Percentiles rank a stretch among this genome's conserved stretches.
These are phyloP conservation scores for Dalbergia oliveri DNA, from an alignment of 306 rosid species.

Conservation along the genomic window DNA sequence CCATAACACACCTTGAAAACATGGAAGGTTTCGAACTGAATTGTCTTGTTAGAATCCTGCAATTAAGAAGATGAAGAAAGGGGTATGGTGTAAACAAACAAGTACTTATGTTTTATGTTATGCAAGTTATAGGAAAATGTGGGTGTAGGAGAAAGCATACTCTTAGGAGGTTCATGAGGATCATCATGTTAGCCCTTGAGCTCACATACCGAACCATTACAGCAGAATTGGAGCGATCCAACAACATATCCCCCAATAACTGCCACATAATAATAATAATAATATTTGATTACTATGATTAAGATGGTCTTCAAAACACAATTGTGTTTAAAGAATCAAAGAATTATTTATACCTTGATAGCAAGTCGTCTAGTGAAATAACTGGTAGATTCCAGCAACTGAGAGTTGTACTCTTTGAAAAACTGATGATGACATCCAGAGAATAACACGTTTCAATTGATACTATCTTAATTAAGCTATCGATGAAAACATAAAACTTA, in stretches of 20 bases:
- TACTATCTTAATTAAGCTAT: constrained; percentile 14
- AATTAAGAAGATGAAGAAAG: not conserved
- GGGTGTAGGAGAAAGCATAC: constrained; percentile 47
- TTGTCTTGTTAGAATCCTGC: constrained; percentile 67
- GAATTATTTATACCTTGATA: constrained; percentile 62
- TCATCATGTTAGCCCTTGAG: constrained; percentile 83
- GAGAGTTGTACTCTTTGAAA: constrained; percentile 76
- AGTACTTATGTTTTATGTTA: not conserved
- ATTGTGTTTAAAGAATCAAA: not conserved
- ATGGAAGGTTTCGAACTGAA: constrained; percentile 64
- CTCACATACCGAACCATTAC: constrained; percentile 88
- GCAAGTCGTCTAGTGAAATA: constrained; percentile 85
- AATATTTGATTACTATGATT: not conserved
- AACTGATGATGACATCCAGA: constrained; percentile 63
- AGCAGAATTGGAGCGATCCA: constrained; percentile 84
- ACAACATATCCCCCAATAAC: constrained; percentile 82
- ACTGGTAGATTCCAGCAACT: constrained; percentile 76
- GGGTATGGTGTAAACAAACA: not conserved
- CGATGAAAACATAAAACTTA: not conserved
- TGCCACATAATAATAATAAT: constrained; percentile 43
- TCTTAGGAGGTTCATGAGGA: constrained; percentile 92
- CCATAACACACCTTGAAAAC: constrained; percentile 62
- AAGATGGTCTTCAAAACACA: constrained; percentile 9
- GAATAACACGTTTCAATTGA: constrained; percentile 1
- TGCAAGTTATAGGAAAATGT: not conserved